Evolutionary conservation across 2,329 filamentous ascomycete genomes (phyloP).

Genomic region (Colletotrichum musae): DNA sequence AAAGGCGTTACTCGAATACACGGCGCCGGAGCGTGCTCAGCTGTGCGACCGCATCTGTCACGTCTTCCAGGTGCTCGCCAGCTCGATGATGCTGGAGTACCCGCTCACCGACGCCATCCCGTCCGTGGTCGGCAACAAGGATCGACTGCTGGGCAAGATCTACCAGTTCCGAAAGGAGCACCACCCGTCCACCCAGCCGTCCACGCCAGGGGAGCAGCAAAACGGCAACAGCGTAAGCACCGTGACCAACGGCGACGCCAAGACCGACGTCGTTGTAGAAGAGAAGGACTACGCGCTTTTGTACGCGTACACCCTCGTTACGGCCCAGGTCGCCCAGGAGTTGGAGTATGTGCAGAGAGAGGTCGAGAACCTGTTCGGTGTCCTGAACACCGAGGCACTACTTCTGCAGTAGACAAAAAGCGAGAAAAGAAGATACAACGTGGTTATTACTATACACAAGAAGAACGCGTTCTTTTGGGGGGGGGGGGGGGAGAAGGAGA

Average conservation of each 20-base stretch:
- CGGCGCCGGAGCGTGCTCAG: slow-evolving; percentile 81
- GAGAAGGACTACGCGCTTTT: slow-evolving; percentile 91
- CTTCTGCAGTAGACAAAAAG: slow-evolving; percentile 62
- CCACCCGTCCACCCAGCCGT: slow-evolving; percentile 52
- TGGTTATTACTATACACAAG: neutral
- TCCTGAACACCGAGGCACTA: slow-evolving; percentile 72
- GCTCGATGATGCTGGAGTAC: slow-evolving; percentile 94
- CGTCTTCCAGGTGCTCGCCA: slow-evolving; percentile 87
- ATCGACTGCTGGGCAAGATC: slow-evolving; percentile 87
- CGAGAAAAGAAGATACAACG: neutral
- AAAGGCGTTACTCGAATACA: slow-evolving; percentile 83
- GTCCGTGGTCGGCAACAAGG: slow-evolving; percentile 83
- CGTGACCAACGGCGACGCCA: slow-evolving; percentile 34
- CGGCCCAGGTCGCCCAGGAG: slow-evolving; percentile 76
- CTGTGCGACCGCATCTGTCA: slow-evolving; percentile 93
- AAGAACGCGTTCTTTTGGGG: neutral
- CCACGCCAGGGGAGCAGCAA: slow-evolving; percentile 39
- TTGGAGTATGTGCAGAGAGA: slow-evolving; percentile 72
- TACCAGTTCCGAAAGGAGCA: slow-evolving; percentile 87
- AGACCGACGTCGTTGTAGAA: slow-evolving; percentile 61
- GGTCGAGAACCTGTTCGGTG: slow-evolving; percentile 74
- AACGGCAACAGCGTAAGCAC: slow-evolving; percentile 14
- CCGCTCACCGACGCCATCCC: slow-evolving; percentile 91
- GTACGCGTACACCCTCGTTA: slow-evolving; percentile 88
- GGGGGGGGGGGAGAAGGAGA: neutral